Evolutionary conservation across 176 grass and related monocot species (phyloP).

Genomic region (Poa pratensis): DNA sequence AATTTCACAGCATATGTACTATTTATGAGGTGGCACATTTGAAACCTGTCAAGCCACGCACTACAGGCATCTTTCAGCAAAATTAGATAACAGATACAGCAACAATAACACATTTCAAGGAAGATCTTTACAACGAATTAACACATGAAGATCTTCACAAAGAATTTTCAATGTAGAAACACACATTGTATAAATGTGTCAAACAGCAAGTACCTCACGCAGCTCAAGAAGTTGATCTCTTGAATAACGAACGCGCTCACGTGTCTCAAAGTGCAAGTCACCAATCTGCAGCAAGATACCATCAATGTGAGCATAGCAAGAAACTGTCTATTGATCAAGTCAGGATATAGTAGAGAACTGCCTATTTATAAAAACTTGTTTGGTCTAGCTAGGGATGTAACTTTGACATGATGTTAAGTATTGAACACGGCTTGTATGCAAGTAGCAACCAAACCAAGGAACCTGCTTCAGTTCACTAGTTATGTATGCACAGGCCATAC

Average conservation of each 20-base stretch:
- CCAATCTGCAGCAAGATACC: constrained; percentile 56
- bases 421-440: neutral
- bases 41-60: neutral
- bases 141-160: neutral
- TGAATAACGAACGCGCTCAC: constrained; percentile 70
- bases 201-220: constrained; percentile 56
- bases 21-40: neutral
- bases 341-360: neutral
- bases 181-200: neutral
- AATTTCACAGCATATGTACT: neutral
- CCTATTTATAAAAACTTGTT: neutral
- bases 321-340: neutral
- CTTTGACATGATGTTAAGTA: neutral
- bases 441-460: neutral
- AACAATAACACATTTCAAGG: neutral
- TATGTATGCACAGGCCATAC: neutral
- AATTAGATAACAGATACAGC: neutral
- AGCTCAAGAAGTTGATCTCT: constrained; percentile 88
- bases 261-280: constrained; percentile 70
- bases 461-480: constrained; percentile 23
- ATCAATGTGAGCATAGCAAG: constrained; percentile 23
- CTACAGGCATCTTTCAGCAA: constrained; percentile 11
- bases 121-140: constrained; percentile 20
- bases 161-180: constrained; percentile 31
- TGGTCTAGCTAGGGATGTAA: constrained; percentile 22